A percentile compares a stretch with the other conserved stretches of the same genome.
Evolutionary conservation across 768 basidiomycete species (phyloP).

Genomic region (Phaffia tasmanica): DNA sequence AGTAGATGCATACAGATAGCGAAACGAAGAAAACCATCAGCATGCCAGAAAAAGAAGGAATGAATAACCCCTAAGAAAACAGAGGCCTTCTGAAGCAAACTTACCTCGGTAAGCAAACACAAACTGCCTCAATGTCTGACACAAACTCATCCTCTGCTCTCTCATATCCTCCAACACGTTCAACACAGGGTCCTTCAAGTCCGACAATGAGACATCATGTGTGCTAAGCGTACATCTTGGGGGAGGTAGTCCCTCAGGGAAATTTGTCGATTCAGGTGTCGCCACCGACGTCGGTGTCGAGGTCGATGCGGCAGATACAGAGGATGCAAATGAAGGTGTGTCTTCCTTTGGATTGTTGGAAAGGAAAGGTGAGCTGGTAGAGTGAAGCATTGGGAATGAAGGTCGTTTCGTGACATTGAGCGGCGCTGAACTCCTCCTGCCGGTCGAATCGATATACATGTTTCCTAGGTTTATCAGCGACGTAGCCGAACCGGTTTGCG

Average conservation of each 20-base stretch:
- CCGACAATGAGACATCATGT: slow-evolving; percentile 22
- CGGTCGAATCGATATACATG: no score
- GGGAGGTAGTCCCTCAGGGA: slow-evolving; percentile 48
- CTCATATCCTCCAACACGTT: slow-evolving; percentile 84
- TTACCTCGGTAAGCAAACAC: slow-evolving; percentile 72
- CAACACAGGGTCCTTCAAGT: slow-evolving; percentile 64
- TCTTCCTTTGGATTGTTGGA: neutral
- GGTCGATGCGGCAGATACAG: neutral
- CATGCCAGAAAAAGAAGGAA: neutral
- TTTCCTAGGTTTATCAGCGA: no score
- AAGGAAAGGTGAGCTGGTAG: slow-evolving; percentile 2
- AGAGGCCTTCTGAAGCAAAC: neutral
- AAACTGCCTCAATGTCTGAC: slow-evolving; percentile 88
- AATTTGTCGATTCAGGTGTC: slow-evolving; percentile 7
- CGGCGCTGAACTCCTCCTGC: no score
- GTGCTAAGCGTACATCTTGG: slow-evolving; percentile 48
- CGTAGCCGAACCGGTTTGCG: no score
- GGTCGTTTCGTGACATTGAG: neutral
- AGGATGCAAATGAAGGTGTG: neutral
- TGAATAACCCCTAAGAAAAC: neutral
- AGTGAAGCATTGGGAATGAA: neutral
- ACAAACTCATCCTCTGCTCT: slow-evolving; percentile 90
- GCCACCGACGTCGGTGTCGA: slow-evolving; percentile 10
- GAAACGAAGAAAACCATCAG: neutral
- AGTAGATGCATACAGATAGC: neutral